Evolutionary conservation across 2,329 filamentous ascomycete genomes (phyloP).

Genomic region (Chaetomium sp.): DNA sequence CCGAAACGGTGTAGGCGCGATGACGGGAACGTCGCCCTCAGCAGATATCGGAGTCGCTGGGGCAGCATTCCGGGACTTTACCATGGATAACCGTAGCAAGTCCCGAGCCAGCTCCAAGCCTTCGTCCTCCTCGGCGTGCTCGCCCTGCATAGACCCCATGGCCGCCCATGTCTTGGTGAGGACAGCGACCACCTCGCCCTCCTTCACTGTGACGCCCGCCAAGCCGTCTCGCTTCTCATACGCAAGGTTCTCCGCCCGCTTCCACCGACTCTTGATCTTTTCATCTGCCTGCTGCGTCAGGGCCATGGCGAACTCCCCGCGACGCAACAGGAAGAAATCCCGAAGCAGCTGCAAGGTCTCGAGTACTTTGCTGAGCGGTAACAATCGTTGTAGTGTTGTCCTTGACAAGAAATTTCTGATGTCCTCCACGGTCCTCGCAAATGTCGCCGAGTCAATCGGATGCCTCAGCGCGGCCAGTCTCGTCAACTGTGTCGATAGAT

Average conservation of each 20-base stretch:
- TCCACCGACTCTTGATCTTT: constrained; percentile 67
- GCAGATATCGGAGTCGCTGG: constrained; percentile 32
- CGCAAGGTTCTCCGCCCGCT: constrained; percentile 52
- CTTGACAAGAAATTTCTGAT: constrained; percentile 78
- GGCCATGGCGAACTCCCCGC: constrained; percentile 86
- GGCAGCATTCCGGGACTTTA: constrained; percentile 40
- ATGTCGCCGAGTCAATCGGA: constrained; percentile 64
- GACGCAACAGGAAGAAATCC: constrained; percentile 79
- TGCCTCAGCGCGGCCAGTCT: constrained; percentile 62
- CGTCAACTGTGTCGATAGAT: constrained; percentile 62
- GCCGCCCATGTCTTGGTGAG: constrained; percentile 73
- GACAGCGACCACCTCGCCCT: constrained; percentile 75
- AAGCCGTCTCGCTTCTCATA: constrained; percentile 54
- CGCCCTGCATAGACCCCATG: constrained; percentile 65
- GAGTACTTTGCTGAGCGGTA: constrained; percentile 70
- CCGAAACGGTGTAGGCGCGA: constrained; percentile 58
- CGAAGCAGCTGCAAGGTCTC: constrained; percentile 72
- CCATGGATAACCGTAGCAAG: constrained; percentile 61
- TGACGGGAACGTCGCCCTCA: constrained; percentile 27
- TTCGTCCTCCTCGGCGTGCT: constrained; percentile 71
- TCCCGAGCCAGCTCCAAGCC: constrained; percentile 76
- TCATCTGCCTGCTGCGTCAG: constrained; percentile 81
- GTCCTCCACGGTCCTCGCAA: constrained; percentile 65
- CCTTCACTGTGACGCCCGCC: constrained; percentile 66
- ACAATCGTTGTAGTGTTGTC: constrained; percentile 72